A percentile compares a stretch with the other conserved stretches of the same genome.
Conservation (phyloP, 305 asterid genomes). For the Coffea humblotiana region DNA sequence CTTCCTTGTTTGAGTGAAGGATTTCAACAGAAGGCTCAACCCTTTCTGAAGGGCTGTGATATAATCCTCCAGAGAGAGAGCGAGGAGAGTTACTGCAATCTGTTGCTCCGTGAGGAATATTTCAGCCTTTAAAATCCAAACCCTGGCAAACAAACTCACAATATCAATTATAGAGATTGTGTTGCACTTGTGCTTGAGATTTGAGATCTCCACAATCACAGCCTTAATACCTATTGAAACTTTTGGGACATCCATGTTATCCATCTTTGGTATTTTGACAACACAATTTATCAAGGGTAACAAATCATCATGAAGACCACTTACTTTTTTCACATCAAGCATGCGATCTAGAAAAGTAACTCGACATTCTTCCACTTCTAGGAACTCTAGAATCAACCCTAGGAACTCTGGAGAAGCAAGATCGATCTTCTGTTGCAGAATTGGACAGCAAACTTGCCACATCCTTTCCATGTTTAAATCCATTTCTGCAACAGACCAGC, state of each 20-base stretch:
- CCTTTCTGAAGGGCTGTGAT: background rate
- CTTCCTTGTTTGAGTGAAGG: background rate
- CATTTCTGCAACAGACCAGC: background rate
- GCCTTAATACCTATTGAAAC: no score
- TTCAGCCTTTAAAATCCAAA: conserved; percentile 14
- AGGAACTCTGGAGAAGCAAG: background rate
- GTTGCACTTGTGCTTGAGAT: no score
- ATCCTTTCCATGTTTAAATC: background rate
- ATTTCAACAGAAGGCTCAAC: background rate
- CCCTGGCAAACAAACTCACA: background rate
- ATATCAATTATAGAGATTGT: background rate
- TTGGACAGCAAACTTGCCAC: background rate
- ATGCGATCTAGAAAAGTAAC: background rate
- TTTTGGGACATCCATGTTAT: background rate
- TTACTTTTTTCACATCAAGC: background rate
- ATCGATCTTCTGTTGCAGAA: background rate
- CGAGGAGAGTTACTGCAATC: background rate
- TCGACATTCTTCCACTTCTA: no score
- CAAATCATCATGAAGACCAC: background rate
- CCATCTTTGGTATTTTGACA: background rate
- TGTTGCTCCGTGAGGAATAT: background rate
- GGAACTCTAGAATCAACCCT: background rate
- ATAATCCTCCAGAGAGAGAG: no score
- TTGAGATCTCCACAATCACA: background rate
- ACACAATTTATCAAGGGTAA: background rate